Evolutionary conservation across 2,329 filamentous ascomycete species (phyloP), one percentile per base, ranked within the genome.

Genomic region (Fusarium torreyae): DNA sequence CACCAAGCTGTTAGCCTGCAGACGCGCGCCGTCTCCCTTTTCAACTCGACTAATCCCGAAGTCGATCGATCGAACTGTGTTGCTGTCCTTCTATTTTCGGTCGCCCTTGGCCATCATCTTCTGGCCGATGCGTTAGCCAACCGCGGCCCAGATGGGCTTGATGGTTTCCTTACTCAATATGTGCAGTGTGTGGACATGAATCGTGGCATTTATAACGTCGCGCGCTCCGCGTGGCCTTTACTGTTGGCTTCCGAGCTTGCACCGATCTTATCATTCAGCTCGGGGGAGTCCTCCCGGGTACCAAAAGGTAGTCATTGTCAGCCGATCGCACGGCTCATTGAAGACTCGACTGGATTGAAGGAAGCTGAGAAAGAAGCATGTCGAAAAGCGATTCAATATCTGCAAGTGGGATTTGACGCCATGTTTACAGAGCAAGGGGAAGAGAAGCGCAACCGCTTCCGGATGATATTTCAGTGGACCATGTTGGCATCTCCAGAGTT

Each of bases 391-490:
- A 54, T 54, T 3, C 7, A 55, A 0, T 66, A 62, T 1, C 42
- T 72, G 1, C 69, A 72, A 4, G 15, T 64, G 0, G 69, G 62
- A 0, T 71, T 72, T 0, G 66, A 71, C 13, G 66, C 62, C 1
- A 20, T 68, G 14, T 8, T 8, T 0, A 28, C 46, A 2, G 26
- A 14, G 0, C 26, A 42, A 2, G 18, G 43, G 8, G 20, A 24
- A 1, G 24, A 2, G 1, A 6, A 2, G 8, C 6, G 1, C 6
- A 44, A 36, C n/a, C 40, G 50, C 3, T 57, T 52, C 24, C 48
- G 52, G 7, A 63, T 71, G 66, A 63, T 72, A 11, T 62, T 72
- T 1, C 57, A 63, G 0, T 72, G 69, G 69, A 67, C 67, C 1
- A 63, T 72, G 50, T 34, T 72, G 1, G 49, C 44, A 0, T 46